These are phyloP conservation scores for Suillus placidus DNA, from an alignment of 768 basidiomycete genomes.

Conservation along the genomic window DNA sequence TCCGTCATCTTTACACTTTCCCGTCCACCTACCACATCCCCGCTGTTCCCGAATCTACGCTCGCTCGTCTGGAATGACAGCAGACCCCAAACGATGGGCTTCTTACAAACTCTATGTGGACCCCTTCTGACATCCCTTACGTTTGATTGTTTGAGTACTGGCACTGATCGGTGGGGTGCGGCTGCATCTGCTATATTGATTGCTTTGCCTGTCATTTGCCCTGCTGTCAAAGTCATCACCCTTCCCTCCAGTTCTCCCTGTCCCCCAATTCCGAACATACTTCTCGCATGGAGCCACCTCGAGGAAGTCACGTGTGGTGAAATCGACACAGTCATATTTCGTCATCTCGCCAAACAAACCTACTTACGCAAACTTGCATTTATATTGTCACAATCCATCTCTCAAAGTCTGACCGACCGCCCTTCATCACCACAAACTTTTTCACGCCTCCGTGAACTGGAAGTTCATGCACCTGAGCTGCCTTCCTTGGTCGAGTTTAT, in stretches of 20 bases:
- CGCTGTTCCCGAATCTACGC: constrained; percentile 3
- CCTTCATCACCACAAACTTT: not conserved
- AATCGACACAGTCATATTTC: not conserved
- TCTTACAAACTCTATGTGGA: not conserved
- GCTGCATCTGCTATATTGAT: not conserved
- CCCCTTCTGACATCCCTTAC: not conserved
- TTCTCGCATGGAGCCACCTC: not conserved
- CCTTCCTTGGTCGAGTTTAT: not conserved
- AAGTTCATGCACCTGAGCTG: not conserved
- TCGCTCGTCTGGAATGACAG: constrained; percentile 2
- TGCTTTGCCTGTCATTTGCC: not conserved
- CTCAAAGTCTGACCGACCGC: not conserved
- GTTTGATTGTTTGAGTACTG: not conserved
- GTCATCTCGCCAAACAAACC: not conserved
- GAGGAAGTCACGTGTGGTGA: constrained; percentile 3
- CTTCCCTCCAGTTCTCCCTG: not conserved
- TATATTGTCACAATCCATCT: not conserved
- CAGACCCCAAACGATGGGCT: not conserved
- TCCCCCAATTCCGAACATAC: not conserved
- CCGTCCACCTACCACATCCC: not conserved
- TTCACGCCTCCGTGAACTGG: not conserved
- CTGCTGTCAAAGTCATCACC: not conserved
- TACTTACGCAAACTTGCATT: constrained; percentile 1
- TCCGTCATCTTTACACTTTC: constrained; percentile 1
- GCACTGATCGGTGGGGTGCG: not conserved